Base-by-base conservation (phyloP, 1,284 basidiomycete species). In the Neonothopanus nambi region DNA sequence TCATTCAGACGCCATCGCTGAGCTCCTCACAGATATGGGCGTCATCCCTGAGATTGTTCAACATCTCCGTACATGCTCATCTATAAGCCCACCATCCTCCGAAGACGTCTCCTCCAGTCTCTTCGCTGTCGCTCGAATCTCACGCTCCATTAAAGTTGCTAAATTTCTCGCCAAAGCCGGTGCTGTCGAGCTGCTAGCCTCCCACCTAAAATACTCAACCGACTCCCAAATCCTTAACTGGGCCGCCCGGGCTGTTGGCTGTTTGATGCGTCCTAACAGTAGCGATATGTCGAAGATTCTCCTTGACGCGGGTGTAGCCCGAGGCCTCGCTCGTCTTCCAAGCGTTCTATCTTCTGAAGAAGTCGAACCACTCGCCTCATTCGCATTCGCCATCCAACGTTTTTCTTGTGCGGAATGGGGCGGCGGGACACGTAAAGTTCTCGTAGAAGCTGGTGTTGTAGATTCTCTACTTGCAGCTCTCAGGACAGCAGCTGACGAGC, bases 351-450 rank as follows among this genome's bases (percentile, higher is more conserved):
- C 24, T 20, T 37, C 24, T 4, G 20, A n/a, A 48, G 55, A 59
- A 23, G 54, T 63, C 24, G 59, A 60, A 37, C 65, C 62, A 6
- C 51, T 66, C 8, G 65, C 51, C 11, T 53, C 63, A 7, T 63
- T 65, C 26, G 63, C 62, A 0, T 66, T 64, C 39, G 60, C 62
- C 3, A 58, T 66, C 17, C 59, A 62, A 44, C 49, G 63, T 6
- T 63, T 66, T 45, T 58, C 52, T 23, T 63, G 61, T 40, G 65
- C 65, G 11, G 62, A 65, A 30, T 64, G 61, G 63, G 65, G 63
- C n/a, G 55, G 58, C 5, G 59, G 56, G 46, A 62, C 59, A 3
- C 44, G 63, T 3, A 65, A 64, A 38, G 56, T 59, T n/a, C 51
- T 65, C 7, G 57, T 64, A 4, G 63, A 65, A 12, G 54, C 48